These are phyloP conservation scores for Emergomyces orientalis DNA, from an alignment of 2,329 filamentous ascomycete genomes.

Conservation along the genomic window DNA sequence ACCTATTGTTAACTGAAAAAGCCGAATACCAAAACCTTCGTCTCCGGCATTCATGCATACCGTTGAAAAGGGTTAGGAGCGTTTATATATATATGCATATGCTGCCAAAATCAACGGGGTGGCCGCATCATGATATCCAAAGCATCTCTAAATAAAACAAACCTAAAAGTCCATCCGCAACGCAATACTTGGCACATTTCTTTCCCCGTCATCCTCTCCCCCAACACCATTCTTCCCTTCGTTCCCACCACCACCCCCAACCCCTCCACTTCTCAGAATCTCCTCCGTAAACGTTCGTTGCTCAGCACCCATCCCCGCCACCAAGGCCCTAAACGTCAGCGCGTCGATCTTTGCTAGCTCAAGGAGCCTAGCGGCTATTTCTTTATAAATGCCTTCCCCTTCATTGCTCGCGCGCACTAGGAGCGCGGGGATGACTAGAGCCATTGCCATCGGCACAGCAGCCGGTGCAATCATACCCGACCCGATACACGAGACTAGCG, in stretches of 20 bases:
- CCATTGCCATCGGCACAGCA: slow-evolving; percentile 48
- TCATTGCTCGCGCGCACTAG: slow-evolving; percentile 62
- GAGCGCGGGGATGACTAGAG: slow-evolving; percentile 67
- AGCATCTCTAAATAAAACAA: background rate
- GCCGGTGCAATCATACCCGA: slow-evolving; percentile 27
- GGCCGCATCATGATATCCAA: background rate
- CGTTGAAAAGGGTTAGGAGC: no score
- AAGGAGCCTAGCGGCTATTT: slow-evolving; percentile 67
- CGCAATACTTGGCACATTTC: slow-evolving; percentile 67
- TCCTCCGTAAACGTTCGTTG: slow-evolving; percentile 72
- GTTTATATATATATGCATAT: no score
- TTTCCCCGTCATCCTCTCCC: slow-evolving; percentile 47
- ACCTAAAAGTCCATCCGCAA: slow-evolving; percentile 87
- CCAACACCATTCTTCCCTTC: slow-evolving; percentile 30
- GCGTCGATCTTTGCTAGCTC: slow-evolving; percentile 74
- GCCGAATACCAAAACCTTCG: background rate
- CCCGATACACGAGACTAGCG: slow-evolving; percentile 62
- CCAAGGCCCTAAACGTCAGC: slow-evolving; percentile 61
- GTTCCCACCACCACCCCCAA: slow-evolving; percentile 30
- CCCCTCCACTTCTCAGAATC: slow-evolving; percentile 58
- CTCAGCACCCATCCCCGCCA: slow-evolving; percentile 59
- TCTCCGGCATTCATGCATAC: background rate
- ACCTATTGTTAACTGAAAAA: background rate
- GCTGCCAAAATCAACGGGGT: background rate
- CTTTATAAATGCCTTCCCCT: slow-evolving; percentile 50